Evolutionary conservation across 1,139 yeast genomes (phyloP), one percentile per base, ranked within the genome.

Genomic region (Candida mesenterica): DNA sequence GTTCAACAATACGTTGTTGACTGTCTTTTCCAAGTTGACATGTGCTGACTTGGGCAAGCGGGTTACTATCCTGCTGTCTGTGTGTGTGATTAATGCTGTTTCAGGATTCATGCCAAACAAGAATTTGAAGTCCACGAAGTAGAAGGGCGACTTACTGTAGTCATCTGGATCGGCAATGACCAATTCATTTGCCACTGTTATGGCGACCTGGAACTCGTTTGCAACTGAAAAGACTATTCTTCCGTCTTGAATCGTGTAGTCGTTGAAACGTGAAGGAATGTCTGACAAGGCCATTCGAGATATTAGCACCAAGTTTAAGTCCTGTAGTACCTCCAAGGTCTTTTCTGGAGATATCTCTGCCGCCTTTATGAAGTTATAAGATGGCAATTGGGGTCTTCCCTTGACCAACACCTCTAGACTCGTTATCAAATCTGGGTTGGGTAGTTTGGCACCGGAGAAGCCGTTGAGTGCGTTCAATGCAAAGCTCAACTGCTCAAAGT

Each of bases 391-490:
- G 2, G 97, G 96, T 45, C 85, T 67, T 3, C 96, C 95, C 31
- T 77, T 70, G 27, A 81, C 74, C 33, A 89, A 65, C 1, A 92
- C 96, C 52, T 92, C 95, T 46, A 92, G 65, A 2, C 96, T 88
- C 0, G 97, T 89, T 28, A 79, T 73, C 23, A 92, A 59, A 57
- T 92, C 97, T 1, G 96, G 92, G 57, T 88, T 86, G 5, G 96
- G 95, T 40, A 90, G 62, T 52, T 88, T 87, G 1, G 97, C 97
- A 14, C 90, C 87, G 4, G 89, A 68, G 24, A 82, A 78, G 27
- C 81, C 76, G 45, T 84, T 82, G 22, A 78, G 60, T 35, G 77
- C 77, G 32, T 72, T 72, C 44, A 72, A 33, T 68, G 85, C 80
- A 31, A 61, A 55, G 23, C 59, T 55, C 39, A 72, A 50, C 38